A percentile compares a stretch with the other conserved stretches of the same genome.
phyloP scores from a whole-genome alignment of 768 basidiomycete species.

The Rhizopogon sp. region DNA sequence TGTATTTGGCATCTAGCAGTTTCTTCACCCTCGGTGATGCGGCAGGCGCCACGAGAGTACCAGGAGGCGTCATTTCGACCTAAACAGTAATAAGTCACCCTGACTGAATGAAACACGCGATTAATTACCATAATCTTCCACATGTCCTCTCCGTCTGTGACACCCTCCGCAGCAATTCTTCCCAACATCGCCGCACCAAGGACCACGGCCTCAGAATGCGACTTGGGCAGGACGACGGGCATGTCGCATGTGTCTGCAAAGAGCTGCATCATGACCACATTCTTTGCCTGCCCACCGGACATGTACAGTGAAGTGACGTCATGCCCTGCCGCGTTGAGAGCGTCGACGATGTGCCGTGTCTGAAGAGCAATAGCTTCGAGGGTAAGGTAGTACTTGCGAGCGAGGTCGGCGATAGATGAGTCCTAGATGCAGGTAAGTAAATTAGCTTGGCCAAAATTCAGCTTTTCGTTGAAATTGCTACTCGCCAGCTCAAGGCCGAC shows the following conservation, averaged over 20 bases:
- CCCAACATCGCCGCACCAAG: slow-evolving; percentile 94
- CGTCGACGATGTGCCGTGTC: slow-evolving; percentile 89
- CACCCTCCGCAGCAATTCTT: slow-evolving; percentile 69
- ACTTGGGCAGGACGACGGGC: slow-evolving; percentile 78
- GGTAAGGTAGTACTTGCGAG: slow-evolving; percentile 85
- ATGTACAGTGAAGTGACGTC: slow-evolving; percentile 81
- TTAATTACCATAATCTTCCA: slow-evolving; percentile 87
- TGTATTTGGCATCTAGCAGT: slow-evolving; percentile 87
- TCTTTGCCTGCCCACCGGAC: slow-evolving; percentile 92
- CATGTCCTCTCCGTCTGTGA: slow-evolving; percentile 54
- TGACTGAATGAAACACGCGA: background rate
- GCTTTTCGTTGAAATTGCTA: background rate
- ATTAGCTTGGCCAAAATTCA: background rate
- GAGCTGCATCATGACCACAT: slow-evolving; percentile 81
- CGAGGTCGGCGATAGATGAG: slow-evolving; percentile 70
- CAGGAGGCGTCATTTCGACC: slow-evolving; percentile 92
- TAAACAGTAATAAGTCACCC: slow-evolving; percentile 21
- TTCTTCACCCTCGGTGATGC: slow-evolving; percentile 61
- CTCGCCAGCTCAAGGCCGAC: slow-evolving; percentile 76
- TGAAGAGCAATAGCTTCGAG: slow-evolving; percentile 93
- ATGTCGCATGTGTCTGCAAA: slow-evolving; percentile 82
- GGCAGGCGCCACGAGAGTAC: slow-evolving; percentile 61
- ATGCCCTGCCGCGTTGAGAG: slow-evolving; percentile 86
- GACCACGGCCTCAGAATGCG: slow-evolving; percentile 78
- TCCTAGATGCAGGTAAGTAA: slow-evolving; percentile 39